Evolutionary conservation across 495 filamentous ascomycete genomes (phyloP).

Genomic region (Aspergillus panamensis): DNA sequence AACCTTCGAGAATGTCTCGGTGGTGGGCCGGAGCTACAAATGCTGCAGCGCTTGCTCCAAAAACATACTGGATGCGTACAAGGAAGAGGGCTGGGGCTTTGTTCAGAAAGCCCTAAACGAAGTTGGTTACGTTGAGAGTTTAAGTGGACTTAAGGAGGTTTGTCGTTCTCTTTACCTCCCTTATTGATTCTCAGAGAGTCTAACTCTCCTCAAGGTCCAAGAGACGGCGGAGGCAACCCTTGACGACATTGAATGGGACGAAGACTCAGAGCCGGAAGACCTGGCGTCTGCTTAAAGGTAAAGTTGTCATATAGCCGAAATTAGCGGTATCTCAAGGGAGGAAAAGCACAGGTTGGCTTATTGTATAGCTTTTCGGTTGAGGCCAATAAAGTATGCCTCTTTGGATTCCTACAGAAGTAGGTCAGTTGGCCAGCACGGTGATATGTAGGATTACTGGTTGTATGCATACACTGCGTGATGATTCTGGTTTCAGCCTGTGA

Average conservation of each 20-base stretch:
- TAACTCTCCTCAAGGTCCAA: slow-evolving; percentile 54
- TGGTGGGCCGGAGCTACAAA: slow-evolving; percentile 78
- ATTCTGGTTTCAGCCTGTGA: slow-evolving; percentile 80
- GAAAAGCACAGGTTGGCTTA: slow-evolving; percentile 4
- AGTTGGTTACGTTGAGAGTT: slow-evolving; percentile 80
- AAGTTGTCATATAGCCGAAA: not conserved
- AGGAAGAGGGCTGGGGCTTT: slow-evolving; percentile 77
- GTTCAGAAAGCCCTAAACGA: slow-evolving; percentile 82
- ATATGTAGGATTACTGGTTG: not conserved
- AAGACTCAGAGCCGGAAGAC: slow-evolving; percentile 50
- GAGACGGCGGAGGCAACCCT: slow-evolving; percentile 68
- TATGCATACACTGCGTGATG: slow-evolving; percentile 74
- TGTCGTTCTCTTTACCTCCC: slow-evolving; percentile 5
- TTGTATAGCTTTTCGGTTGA: slow-evolving; percentile 46
- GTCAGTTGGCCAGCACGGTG: slow-evolving; percentile 12
- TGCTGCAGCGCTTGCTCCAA: slow-evolving; percentile 91
- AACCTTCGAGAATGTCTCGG: slow-evolving; percentile 76
- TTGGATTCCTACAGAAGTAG: slow-evolving; percentile 68
- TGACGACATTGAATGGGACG: slow-evolving; percentile 60
- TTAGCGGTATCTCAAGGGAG: not conserved
- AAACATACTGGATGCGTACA: slow-evolving; percentile 68
- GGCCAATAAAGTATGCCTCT: slow-evolving; percentile 81
- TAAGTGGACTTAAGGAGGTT: slow-evolving; percentile 89
- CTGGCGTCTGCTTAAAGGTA: slow-evolving; percentile 23
- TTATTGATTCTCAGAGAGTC: slow-evolving; percentile 2